phyloP scores from a whole-genome alignment of 164 flowering plant species.

The Tetrastigma voinierianum region DNA sequence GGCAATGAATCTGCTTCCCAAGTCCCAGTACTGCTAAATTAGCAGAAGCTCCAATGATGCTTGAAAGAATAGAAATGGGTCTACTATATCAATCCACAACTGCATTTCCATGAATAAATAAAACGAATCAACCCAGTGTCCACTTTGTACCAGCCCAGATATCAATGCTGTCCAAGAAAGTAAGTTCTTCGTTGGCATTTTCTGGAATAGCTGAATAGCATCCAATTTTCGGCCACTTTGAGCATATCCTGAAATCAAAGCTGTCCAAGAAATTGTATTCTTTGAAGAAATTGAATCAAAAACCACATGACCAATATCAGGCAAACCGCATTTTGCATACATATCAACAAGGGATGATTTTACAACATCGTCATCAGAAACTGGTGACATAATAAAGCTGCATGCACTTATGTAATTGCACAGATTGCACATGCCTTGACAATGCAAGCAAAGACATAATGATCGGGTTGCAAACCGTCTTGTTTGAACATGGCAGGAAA shows the following conservation, averaged over 20 bases:
- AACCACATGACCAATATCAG: slow-evolving; percentile 48
- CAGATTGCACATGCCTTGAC: slow-evolving; percentile 57
- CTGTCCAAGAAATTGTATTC: slow-evolving; percentile 63
- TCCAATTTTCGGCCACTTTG: slow-evolving; percentile 49
- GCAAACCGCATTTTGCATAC: slow-evolving; percentile 76
- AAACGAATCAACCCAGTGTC: slow-evolving; percentile 46
- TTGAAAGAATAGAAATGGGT: slow-evolving; percentile 69
- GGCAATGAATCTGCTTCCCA: slow-evolving; percentile 76
- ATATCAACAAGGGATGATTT: slow-evolving; percentile 81
- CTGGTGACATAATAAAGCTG: slow-evolving; percentile 45
- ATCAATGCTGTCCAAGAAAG: slow-evolving; percentile 82
- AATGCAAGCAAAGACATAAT: slow-evolving; percentile 59
- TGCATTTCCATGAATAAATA: slow-evolving; percentile 61
- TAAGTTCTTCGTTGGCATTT: slow-evolving; percentile 41
- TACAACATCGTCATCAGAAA: slow-evolving; percentile 57
- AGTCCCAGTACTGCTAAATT: slow-evolving; percentile 54
- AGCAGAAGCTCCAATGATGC: slow-evolving; percentile 65
- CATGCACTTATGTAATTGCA: slow-evolving; percentile 63
- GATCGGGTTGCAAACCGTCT: slow-evolving; percentile 56
- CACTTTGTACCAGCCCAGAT: slow-evolving; percentile 76
- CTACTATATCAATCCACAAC: slow-evolving; percentile 42
- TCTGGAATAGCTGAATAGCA: slow-evolving; percentile 55
- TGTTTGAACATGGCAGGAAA: slow-evolving; percentile 35
- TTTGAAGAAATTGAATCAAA: slow-evolving; percentile 51
- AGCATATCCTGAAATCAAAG: slow-evolving; percentile 77